These are phyloP conservation scores for Leptosphaerulina australis DNA, from an alignment of 2,329 filamentous ascomycete species.

Conservation along the genomic window DNA sequence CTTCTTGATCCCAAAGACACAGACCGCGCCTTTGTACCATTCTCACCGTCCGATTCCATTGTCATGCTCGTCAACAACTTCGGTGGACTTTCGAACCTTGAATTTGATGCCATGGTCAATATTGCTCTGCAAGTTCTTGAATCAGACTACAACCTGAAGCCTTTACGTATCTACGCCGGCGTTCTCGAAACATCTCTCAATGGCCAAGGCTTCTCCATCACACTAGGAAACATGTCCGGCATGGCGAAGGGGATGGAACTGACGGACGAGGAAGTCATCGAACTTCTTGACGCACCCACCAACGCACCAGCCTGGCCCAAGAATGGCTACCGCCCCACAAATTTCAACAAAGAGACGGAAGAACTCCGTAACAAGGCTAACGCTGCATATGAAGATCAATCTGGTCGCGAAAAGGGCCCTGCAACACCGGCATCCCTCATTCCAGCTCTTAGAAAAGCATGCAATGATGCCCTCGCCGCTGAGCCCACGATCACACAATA, in stretches of 20 bases:
- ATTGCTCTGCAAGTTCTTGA: constrained; percentile 51
- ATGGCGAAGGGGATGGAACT: constrained; percentile 52
- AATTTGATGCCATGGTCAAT: constrained; percentile 56
- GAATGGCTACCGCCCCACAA: constrained; percentile 50
- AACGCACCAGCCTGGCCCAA: constrained; percentile 60
- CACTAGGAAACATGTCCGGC: constrained; percentile 58
- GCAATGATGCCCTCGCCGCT: constrained; percentile 58
- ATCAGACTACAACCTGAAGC: constrained; percentile 56
- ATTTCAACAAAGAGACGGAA: constrained; percentile 35
- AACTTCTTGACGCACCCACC: constrained; percentile 58
- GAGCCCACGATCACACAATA: constrained; percentile 70
- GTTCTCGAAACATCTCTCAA: constrained; percentile 62
- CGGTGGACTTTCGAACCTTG: constrained; percentile 56
- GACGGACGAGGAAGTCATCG: constrained; percentile 52
- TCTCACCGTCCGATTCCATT: constrained; percentile 53
- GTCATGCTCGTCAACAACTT: constrained; percentile 58
- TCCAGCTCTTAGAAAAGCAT: constrained; percentile 50
- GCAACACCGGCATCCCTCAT: constrained; percentile 51
- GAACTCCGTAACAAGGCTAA: constrained; percentile 39
- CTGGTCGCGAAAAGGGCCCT: constrained; percentile 32
- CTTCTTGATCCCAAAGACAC: constrained; percentile 56
- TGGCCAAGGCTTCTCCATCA: constrained; percentile 62
- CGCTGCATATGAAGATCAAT: constrained; percentile 28
- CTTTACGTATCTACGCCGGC: constrained; percentile 55
- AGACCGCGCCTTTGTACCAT: constrained; percentile 58